Evolutionary conservation across 768 basidiomycete species (phyloP), one percentile per base, ranked within the genome.

Genomic region (Calocybe gangraenosa): DNA sequence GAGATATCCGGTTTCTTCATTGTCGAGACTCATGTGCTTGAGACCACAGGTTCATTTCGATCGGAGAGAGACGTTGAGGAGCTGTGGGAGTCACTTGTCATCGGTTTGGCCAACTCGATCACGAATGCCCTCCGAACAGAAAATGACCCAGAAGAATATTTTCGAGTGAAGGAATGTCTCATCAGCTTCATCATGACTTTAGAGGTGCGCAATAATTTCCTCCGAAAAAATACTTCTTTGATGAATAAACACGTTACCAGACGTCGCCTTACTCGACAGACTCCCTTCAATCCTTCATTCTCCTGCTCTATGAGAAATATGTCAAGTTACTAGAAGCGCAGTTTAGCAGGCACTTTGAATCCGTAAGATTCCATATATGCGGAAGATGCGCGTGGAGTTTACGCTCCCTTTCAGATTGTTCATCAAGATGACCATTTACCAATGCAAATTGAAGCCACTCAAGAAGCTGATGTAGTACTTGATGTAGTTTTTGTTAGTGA

Each of bases 1-100:
- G 92, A 97, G 65, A 89, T 98, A 51, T 87, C 92, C 30, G 96
- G 96, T 0, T 99, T 96, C 66, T 99, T 98, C 68, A 92, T 99
- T 47, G 84, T 98, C 52, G 96, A 99, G 65, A 84, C 81, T 1
- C 85, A 95, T 58, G 93, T 99, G 0, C 76, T 97, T 6, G 81
- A 85, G 53, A 91, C 91, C 0, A 91, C 93, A 8, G 83, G 84
- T 14, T 80, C 76, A 25, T 99, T 99, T 68, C 81, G 96, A n/a
- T 90, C 87, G 13, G 78, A 85, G 53, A 76, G 83, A 36, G 92
- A 98, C 52, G 85, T 98, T 2, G 93, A 98, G 53, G 92, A 94
- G 46, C 77, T 99, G 8, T 98, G 95, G 95, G 90, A 95, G 51
- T 81, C 81, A 10, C 78, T 97, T 45, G 78, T 93, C 42, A 63